Base-by-base conservation (phyloP, 306 rosid species). In the Ormosia emarginata region DNA sequence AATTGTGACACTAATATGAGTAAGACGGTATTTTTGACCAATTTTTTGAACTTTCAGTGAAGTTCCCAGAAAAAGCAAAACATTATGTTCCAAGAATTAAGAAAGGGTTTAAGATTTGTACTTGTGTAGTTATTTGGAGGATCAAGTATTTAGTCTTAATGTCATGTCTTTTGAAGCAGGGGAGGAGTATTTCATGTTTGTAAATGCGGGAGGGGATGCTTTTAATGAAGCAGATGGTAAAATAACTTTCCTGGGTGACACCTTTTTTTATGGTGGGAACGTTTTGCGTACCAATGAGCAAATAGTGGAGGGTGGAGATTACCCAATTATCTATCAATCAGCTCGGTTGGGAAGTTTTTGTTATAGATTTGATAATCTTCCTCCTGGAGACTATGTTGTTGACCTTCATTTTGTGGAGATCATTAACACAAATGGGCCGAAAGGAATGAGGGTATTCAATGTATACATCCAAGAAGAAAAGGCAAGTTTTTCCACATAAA, bases 381-480 rank as follows among this genome's bases (percentile, higher is more conserved):
- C 91, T 43, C 92, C 92, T 29, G 98, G 94, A 79, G 84, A 91
- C 77, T 94, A 89, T 79, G 32, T 72, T 75, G 81, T 94, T 14
- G 98, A 94, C 85, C 91, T 94, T 79, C 97, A 94, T 88, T 94
- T 94, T 80, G 87, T 71, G 4, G 98, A 94, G 80, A 94, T 94
- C 52, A 89, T 94, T 62, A 91, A 88, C 89, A 89, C 85, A 29
- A 90, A 89, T 53, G 98, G 98, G 49, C 98, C 98, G 12, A 91
- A 89, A 89, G 97, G 98, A 82, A 90, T 94, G 90, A 82, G 98
- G 81, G 88, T 90, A 10, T 94, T 94, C 85, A 79, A 94, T 75
- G 91, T 91, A 30, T 91, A 87, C 81, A 80, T 94, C 76, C 97
- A 94, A 85, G 94, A 90, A 57, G 94, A 94, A 58, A 90, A 90